A percentile compares a stretch with the other conserved stretches of the same genome.
Conservation (phyloP, 2,329 filamentous ascomycete genomes). For the Huntiella decipiens region DNA sequence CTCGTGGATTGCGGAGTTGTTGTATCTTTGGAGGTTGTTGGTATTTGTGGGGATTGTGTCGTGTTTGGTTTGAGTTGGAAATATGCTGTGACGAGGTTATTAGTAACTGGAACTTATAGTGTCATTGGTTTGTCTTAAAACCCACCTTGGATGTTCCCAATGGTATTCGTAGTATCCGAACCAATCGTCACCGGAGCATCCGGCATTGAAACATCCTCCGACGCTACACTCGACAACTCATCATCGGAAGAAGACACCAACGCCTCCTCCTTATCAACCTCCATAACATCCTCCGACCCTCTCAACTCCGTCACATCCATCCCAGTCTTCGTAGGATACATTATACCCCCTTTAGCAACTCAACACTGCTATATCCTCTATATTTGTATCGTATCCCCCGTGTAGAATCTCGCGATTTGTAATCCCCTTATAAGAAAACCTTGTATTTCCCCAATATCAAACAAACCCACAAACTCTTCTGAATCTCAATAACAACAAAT, state of each 20-base stretch:
- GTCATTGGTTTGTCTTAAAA: background rate
- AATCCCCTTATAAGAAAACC: background rate
- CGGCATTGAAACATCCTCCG: constrained; percentile 7
- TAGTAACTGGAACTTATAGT: background rate
- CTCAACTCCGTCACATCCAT: constrained; percentile 29
- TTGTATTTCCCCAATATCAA: background rate
- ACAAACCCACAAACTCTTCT: background rate
- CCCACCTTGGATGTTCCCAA: constrained; percentile 1
- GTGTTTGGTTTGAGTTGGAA: background rate
- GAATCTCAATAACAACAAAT: too few species aligned
- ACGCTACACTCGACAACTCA: constrained; percentile 9
- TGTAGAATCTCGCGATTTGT: background rate
- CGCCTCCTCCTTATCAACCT: constrained; percentile 26
- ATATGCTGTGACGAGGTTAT: background rate
- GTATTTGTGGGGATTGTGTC: background rate
- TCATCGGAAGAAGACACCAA: constrained; percentile 24
- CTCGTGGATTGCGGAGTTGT: constrained; percentile 15
- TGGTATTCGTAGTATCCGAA: background rate
- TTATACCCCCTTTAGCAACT: background rate
- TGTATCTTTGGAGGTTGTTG: background rate
- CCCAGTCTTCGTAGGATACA: constrained; percentile 9
- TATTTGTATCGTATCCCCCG: background rate
- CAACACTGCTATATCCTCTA: background rate
- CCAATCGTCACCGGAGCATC: constrained; percentile 2
- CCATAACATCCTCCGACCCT: constrained; percentile 19